Base-by-base conservation (phyloP, 2,329 filamentous ascomycete genomes). In the Chaetomiaceae sp. region DNA sequence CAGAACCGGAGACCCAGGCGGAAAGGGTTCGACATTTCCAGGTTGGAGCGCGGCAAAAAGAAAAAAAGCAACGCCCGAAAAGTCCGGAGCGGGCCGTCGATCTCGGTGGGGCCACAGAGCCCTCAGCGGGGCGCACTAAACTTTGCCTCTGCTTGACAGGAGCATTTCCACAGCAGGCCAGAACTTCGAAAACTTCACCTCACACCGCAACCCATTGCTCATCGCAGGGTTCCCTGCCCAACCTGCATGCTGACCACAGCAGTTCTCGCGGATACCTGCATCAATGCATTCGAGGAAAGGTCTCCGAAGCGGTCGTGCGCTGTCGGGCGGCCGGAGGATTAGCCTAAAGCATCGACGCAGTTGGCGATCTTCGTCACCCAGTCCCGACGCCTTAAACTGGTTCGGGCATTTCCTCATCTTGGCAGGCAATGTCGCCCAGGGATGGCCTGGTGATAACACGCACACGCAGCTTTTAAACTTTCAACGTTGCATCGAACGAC, bases 31-130 rank as follows among this genome's bases (percentile, higher is more conserved):
- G 27, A 12, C 3, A 12, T 11, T 9, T 15, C 6, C 31, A 6
- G 12, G 17, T n/a, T 19, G 17, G 3, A 20, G 17, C 34, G 17
- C 17, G 15, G 33, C 9, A 4, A 19, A 39, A 39, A 5, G n/a
- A 8, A 5, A 4, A 23, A 37, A 17, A 47, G 8, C 11, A 15
- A 12, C 20, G 19, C 17, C 6, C 34, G 9, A 33, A 45, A 34
- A 45, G 29, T 46, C 40, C 51, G 51, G 51, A 11, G 51, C 51
- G 51, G 51, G 34, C 51, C 51, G 51, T 46, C 46, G 51, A 54
- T 54, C 51, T 20, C 34, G 12, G 51, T 46, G 51, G 51, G 29
- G 38, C 33, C 38, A 7, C 31, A 34, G 17, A 25, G 20, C 42
- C 25, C 3, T 12, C 14, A 25, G 39, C 22, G 39, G 39, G 12